Evolutionary conservation across 129 eudicot species (phyloP), one percentile per base, ranked within the genome.

Genomic region (Calendula officinalis): DNA sequence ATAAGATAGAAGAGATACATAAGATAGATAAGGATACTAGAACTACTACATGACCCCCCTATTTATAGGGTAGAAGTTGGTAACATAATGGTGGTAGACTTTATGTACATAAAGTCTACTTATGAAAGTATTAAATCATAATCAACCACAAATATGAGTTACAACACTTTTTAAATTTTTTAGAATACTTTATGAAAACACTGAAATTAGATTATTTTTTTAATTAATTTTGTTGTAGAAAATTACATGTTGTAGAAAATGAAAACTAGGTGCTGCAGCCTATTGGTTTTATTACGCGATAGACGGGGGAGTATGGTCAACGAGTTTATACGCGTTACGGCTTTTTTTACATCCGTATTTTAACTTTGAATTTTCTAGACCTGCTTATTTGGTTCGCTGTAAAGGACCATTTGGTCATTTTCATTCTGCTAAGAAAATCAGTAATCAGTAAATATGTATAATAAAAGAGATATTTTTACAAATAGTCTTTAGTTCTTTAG

Each of bases 251-350:
- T 53, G 77, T 42, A 42, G 8, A 15, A 38, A 50, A 22, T 15
- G 37, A 71, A 86, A 86, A 83, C 95, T 74, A 62, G 80, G 89
- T 74, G 89, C 95, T 68, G 7, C 15, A 55, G 84, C 95, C 84
- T 61, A 77, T 72, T 75, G 95, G 72, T 86, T 86, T 77, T 14
- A 8, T 8, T 44, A 69, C 66, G 66, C n/a, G 17, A 57, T 1
- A 47, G 7, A 52, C 36, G 22, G 66, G 33, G 27, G 15, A 35
- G 13, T 47, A 57, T 12, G 33, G 42, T 38, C 66, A 64, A 73
- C 17, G 72, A 55, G 12, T 14, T 45, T 64, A 66, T 73, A 57
- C 77, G 64, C 41, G 65, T 54, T 17, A 42, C 44, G 77, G 39
- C 48, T 33, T 73, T 16, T 13, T 63, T 12, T 54, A 39, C 61